These are phyloP conservation scores for Triticum dicoccoides DNA, from an alignment of 176 grass and related monocot species.

Conservation along the genomic window DNA sequence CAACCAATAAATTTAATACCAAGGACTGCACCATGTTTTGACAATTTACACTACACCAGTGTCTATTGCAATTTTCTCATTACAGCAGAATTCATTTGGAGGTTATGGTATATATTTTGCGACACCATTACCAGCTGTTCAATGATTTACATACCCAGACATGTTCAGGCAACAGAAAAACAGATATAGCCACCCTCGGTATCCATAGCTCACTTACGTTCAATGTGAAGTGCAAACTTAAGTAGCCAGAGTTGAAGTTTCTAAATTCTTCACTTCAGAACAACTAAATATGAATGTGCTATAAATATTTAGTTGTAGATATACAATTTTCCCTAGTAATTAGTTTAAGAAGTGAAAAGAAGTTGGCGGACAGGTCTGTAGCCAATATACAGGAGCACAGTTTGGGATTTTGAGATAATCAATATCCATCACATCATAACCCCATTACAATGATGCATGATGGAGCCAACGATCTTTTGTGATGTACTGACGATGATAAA, in stretches of 20 bases:
- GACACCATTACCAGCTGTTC: neutral
- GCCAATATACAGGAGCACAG: neutral
- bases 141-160: neutral
- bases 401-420: neutral
- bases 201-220: neutral
- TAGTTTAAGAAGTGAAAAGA: neutral
- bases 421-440: neutral
- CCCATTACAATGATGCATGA: neutral
- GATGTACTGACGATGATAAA: neutral
- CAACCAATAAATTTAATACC: neutral
- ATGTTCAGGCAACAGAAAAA: neutral
- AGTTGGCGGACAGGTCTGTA: neutral
- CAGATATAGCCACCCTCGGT: neutral
- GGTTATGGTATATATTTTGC: neutral
- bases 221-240: neutral
- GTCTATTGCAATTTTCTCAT: neutral
- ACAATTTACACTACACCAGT: neutral
- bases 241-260: neutral
- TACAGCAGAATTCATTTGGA: neutral
- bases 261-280: neutral
- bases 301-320: neutral
- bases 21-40: neutral
- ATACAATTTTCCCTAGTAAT: neutral
- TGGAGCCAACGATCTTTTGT: neutral
- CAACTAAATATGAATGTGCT: neutral